Conservation (phyloP, 495 filamentous ascomycete species). For the Hyphodiscus hymeniophilus region DNA sequence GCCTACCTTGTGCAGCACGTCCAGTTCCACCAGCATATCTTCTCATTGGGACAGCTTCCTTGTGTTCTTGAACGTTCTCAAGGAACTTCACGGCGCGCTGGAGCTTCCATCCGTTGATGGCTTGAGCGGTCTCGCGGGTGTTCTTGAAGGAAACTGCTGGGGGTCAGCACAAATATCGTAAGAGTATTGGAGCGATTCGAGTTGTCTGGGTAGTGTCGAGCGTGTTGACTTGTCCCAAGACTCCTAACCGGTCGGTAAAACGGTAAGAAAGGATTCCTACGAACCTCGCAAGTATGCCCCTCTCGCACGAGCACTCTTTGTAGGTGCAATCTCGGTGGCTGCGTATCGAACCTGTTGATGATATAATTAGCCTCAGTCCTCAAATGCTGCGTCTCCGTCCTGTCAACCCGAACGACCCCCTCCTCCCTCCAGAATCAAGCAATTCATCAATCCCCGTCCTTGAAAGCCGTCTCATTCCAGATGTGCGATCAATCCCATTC, state of each 20-base stretch:
- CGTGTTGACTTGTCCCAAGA: no score
- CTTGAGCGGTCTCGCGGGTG: slow-evolving; percentile 92
- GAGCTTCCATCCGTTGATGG: slow-evolving; percentile 98
- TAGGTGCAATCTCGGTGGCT: slow-evolving; percentile 74
- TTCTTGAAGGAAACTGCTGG: slow-evolving; percentile 99
- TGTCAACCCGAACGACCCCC: no score
- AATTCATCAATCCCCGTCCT: no score
- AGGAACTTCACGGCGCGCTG: slow-evolving; percentile 89
- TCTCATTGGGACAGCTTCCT: slow-evolving; percentile 94
- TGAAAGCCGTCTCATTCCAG: no score
- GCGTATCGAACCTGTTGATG: slow-evolving; percentile 89
- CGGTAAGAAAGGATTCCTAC: no score
- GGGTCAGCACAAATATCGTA: no score
- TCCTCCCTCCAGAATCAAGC: no score
- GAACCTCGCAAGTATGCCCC: slow-evolving; percentile 97
- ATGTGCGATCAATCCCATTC: no score
- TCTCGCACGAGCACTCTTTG: slow-evolving; percentile 93
- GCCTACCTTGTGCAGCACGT: slow-evolving; percentile 92
- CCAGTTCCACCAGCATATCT: slow-evolving; percentile 91
- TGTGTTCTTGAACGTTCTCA: slow-evolving; percentile 91
- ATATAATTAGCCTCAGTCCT: neutral
- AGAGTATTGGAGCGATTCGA: no score
- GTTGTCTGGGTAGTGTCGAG: no score
- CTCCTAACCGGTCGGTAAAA: no score
- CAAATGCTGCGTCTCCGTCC: no score